Base-by-base conservation (phyloP, 768 basidiomycete genomes). In the Boletus barrowsii region DNA sequence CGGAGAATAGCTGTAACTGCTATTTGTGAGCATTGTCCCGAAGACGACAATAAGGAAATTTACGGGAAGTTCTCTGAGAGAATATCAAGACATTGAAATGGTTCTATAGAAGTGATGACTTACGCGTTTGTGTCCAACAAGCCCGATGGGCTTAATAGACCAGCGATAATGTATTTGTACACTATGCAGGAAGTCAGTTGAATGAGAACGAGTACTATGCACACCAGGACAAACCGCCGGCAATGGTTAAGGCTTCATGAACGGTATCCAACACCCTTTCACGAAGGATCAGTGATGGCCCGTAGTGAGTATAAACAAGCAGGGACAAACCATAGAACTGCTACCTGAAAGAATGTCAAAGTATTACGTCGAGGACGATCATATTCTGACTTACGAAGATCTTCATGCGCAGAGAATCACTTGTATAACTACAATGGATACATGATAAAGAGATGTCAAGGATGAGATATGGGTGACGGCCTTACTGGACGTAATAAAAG, bases 241-340 rank as follows among this genome's bases (percentile, higher is more conserved):
- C 8, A 8, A 62, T 5, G 18, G 5, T 41, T 10, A 62, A 43
- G 10, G 18, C 53, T 37, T 63, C 61, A 9, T 62, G 61, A 13
- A 55, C n/a, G 5, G 57, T 63, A 17, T 55, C 20, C 13, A 57
- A 33, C 14, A 17, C 26, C 52, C 62, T 63, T 20, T 30, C n/a
- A 4, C 13, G 3, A 47, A 26, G 13, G 2, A 22, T 63, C 14
- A 33, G 24, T 22, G 14, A 26, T 0, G 10, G 15, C 10, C 3
- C 2, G 1, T 39, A 24, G 11, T 0, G 3, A 5, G 10, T 11
- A 35, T 14, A 35, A 13, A 15, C 3, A 15, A 18, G 4, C 10
- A 10, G 13, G 10, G 3, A 2, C 3, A 14, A 24, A 62, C 61
- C 61, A 62, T 36, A 62, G 2, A 10, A 10, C 43, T 13, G 49